A percentile compares a stretch with the other conserved stretches of the same genome.
Conservation (phyloP, 1,284 basidiomycete species). For the Heterobasidion annosum region DNA sequence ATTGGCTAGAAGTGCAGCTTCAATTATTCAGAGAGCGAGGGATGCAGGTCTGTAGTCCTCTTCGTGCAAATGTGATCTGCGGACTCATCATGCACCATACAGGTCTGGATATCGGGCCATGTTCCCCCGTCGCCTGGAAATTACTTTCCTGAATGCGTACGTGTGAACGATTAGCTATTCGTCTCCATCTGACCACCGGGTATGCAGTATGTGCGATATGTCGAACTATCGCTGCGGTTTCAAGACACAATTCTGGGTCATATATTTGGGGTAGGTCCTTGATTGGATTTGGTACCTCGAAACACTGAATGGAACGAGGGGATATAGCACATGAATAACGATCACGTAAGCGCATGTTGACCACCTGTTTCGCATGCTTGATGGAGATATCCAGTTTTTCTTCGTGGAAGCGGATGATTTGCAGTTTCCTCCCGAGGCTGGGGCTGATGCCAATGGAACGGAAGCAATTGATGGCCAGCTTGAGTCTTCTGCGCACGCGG, state of each 20-base stretch:
- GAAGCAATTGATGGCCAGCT: constrained; percentile 12
- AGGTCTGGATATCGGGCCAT: constrained; percentile 45
- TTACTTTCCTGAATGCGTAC: constrained; percentile 81
- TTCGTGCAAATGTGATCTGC: constrained; percentile 16
- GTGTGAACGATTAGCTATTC: constrained; percentile 15
- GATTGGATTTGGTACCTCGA: background rate
- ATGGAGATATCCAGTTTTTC: constrained; percentile 38
- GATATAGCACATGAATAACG: constrained; percentile 65
- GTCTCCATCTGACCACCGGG: constrained; percentile 7
- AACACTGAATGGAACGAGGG: background rate
- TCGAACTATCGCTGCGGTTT: constrained; percentile 73
- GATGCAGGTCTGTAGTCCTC: constrained; percentile 53
- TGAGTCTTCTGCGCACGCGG: constrained; percentile 16
- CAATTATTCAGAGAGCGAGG: constrained; percentile 59
- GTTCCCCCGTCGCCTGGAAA: constrained; percentile 76
- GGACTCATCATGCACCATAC: constrained; percentile 3
- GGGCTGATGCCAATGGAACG: constrained; percentile 9
- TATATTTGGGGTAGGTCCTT: constrained; percentile 65
- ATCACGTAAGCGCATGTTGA: constrained; percentile 44
- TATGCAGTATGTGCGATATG: constrained; percentile 69
- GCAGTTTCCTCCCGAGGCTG: constrained; percentile 18
- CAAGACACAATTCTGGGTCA: constrained; percentile 91
- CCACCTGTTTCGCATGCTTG: constrained; percentile 1
- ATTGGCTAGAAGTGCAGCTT: constrained; percentile 89
- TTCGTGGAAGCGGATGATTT: constrained; percentile 52